These are phyloP conservation scores for Phytophthora constricta DNA, from an alignment of 352 stramenopile species.

Conservation along the genomic window DNA sequence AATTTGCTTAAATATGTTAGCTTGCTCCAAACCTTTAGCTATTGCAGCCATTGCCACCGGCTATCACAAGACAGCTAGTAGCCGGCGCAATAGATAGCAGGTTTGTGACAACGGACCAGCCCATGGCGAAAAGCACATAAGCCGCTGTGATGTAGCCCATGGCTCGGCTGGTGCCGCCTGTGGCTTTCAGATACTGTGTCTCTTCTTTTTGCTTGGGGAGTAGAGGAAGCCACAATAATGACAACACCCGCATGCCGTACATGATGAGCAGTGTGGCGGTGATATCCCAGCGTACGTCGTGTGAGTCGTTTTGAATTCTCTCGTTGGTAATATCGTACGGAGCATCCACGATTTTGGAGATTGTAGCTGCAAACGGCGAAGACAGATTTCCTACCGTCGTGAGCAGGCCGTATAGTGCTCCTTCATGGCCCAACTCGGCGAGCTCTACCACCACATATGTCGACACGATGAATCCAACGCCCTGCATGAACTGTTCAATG, in stretches of 20 bases:
- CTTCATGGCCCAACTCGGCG: conserved; percentile 46
- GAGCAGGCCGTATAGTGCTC: conserved; percentile 45
- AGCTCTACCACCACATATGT: conserved; percentile 54
- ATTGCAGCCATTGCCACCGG: conserved; percentile 27
- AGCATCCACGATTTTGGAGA: conserved; percentile 33
- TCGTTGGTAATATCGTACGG: conserved; percentile 32
- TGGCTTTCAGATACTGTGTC: conserved; percentile 33
- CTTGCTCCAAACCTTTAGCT: no score
- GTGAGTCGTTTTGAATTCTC: conserved; percentile 30
- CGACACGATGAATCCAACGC: conserved; percentile 41
- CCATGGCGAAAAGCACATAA: conserved; percentile 22
- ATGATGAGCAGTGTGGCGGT: conserved; percentile 32
- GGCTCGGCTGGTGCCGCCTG: conserved; percentile 22
- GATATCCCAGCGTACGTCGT: conserved; percentile 26
- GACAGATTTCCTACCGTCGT: conserved; percentile 45
- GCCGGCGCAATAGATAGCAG: conserved; percentile 32
- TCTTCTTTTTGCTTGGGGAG: conserved; percentile 40
- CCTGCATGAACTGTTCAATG: conserved; percentile 32
- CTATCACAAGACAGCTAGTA: conserved; percentile 30
- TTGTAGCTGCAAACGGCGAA: conserved; percentile 29
- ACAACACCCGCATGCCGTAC: conserved; percentile 39
- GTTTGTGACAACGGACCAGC: conserved; percentile 42
- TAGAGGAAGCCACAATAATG: conserved; percentile 36
- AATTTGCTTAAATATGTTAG: no score
- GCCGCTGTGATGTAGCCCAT: conserved; percentile 29